phyloP scores from a whole-genome alignment of 495 filamentous ascomycete species.

The Schizothecium vesticola region DNA sequence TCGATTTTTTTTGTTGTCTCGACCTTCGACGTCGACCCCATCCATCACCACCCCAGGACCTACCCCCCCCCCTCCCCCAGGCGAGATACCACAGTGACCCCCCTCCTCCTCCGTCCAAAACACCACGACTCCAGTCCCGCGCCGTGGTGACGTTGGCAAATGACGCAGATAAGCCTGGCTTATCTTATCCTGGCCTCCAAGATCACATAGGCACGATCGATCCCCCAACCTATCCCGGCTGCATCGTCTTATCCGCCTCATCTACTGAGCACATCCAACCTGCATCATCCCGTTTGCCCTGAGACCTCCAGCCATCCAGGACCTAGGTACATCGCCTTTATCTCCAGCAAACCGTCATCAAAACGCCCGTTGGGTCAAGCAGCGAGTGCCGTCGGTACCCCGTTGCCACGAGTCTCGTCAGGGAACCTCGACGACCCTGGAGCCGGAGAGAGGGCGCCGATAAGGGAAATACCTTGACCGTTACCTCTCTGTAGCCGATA shows the following conservation, averaged over 20 bases:
- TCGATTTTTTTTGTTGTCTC: not conserved
- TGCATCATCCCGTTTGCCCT: not conserved
- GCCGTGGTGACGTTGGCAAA: conserved; percentile 25
- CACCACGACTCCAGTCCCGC: conserved; percentile 9
- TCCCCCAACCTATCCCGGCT: conserved; percentile 20
- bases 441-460: not conserved
- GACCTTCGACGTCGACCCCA: not conserved
- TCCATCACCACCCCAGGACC: not conserved
- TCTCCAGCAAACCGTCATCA: not conserved
- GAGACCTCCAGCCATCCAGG: not conserved
- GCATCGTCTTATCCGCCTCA: conserved; percentile 11
- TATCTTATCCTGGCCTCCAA: conserved; percentile 49
- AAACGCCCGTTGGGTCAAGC: not conserved
- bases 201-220: conserved; percentile 36
- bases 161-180: conserved; percentile 50
- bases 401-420: not conserved
- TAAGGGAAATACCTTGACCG: not conserved
- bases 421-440: not conserved
- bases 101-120: not conserved
- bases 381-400: not conserved
- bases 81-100: not conserved
- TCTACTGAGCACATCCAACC: conserved; percentile 17
- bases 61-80: not conserved
- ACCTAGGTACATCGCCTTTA: not conserved
- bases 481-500: not conserved